Percentiles rank a stretch among this genome's conserved stretches.
Evolutionary conservation across 495 filamentous ascomycete genomes (phyloP).

Genomic region (Penicillium atrosanguineum): DNA sequence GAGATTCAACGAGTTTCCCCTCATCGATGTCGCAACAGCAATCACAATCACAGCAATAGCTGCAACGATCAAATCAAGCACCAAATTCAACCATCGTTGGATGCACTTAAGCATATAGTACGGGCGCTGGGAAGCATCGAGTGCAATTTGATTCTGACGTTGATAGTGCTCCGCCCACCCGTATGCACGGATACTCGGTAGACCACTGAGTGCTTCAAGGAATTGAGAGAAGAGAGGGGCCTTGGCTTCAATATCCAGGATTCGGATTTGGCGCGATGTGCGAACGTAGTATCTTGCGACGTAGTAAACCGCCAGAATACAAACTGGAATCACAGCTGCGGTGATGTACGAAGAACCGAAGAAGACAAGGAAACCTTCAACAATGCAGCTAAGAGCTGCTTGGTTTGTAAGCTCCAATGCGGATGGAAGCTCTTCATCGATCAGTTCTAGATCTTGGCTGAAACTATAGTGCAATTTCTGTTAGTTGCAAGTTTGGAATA

Average conservation of each 20-base stretch:
- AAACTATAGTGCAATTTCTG: conserved; percentile 10
- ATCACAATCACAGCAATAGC: conserved; percentile 55
- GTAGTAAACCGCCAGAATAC: conserved; percentile 17
- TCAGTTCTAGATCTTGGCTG: conserved; percentile 42
- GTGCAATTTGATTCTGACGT: conserved; percentile 52
- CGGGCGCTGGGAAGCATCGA: conserved; percentile 57
- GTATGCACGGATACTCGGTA: conserved; percentile 70
- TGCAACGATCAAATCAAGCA: conserved; percentile 59
- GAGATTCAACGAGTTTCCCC: conserved; percentile 14
- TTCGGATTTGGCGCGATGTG: conserved; percentile 49
- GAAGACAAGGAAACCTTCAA: conserved; percentile 20
- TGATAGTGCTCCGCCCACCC: conserved; percentile 59
- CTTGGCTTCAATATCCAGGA: conserved; percentile 56
- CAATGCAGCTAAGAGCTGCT: conserved; percentile 8
- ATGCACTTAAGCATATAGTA: conserved; percentile 60
- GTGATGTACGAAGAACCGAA: conserved; percentile 22
- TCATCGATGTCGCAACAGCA: conserved; percentile 21
- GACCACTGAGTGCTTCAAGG: conserved; percentile 60
- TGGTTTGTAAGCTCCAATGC: conserved; percentile 16
- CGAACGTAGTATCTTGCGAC: conserved; percentile 32
- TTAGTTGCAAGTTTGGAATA: not conserved
- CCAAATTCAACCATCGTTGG: conserved; percentile 68
- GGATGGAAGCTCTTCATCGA: conserved; percentile 45
- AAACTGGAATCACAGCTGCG: conserved; percentile 16
- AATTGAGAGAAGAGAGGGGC: conserved; percentile 72